phyloP scores from a whole-genome alignment of 257 asterid species.

The Oldenlandia corymbosa region DNA sequence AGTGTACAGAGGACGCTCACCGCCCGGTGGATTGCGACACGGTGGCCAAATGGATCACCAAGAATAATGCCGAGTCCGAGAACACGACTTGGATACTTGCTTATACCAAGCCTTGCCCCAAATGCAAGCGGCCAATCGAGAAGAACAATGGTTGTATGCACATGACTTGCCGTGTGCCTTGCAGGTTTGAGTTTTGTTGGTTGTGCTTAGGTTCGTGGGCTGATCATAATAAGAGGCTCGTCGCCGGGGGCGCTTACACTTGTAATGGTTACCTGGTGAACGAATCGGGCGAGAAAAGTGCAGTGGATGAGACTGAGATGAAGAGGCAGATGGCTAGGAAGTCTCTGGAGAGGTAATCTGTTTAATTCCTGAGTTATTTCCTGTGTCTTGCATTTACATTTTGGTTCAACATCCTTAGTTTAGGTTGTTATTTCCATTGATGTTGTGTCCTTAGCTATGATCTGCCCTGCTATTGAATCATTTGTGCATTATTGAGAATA shows the following conservation, averaged over 20 bases:
- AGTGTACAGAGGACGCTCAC: conserved; percentile 97
- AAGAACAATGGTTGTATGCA: conserved; percentile 99
- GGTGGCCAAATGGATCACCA: conserved; percentile 83
- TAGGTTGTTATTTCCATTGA: too few relatives aligned
- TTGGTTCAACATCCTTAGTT: too few relatives aligned
- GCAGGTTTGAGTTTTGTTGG: conserved; percentile 96
- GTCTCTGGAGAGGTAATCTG: conserved; percentile 92
- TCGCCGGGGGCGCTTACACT: conserved; percentile 58
- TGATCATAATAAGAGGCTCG: conserved; percentile 87
- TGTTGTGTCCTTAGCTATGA: too few relatives aligned
- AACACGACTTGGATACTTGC: conserved; percentile 99
- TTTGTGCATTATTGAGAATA: too few relatives aligned
- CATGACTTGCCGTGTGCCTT: conserved; percentile 98
- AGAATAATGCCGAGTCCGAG: conserved; percentile 96
- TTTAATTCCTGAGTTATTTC: too few relatives aligned
- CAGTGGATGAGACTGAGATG: conserved; percentile 81
- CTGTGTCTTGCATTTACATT: too few relatives aligned
- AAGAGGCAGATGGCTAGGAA: conserved; percentile 98
- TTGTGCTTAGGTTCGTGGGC: conserved; percentile 90
- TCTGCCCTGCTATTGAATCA: too few relatives aligned
- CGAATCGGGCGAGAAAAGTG: conserved; percentile 76
- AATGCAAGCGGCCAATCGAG: conserved; percentile 98
- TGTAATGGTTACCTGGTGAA: conserved; percentile 88
- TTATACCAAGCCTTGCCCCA: conserved; percentile 98
- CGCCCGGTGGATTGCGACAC: conserved; percentile 96